Base-by-base conservation (phyloP, 305 asterid species). In the Rubia peregrina region DNA sequence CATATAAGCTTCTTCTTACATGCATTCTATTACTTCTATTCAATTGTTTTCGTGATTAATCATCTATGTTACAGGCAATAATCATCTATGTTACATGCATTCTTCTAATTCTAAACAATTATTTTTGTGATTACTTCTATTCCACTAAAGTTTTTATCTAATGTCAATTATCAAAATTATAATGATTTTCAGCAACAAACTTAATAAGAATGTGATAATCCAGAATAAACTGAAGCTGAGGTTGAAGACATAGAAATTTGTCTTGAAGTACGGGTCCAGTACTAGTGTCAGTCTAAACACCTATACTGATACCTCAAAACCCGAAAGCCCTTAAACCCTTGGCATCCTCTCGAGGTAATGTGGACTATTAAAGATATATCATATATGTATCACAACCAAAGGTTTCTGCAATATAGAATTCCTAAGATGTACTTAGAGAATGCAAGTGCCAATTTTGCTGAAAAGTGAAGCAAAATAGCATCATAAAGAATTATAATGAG, bases 201-300 rank as follows among this genome's bases (percentile, higher is more conserved):
- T 53, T 41, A 26, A 12, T 24, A 46, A 3, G n/a, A 0, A 2
- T 71, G 59, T 75, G 73, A 66, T 0, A 26, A 26, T 60, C 6
- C 84, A 90, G 98, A 96, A 94, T 67, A 94, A 91, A 82, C 80
- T 94, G 76, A 92, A 83, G 83, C 68, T 89, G 76, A 88, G 99
- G 83, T 84, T 94, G 70, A 94, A 88, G 82, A 91, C 87, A 64
- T 83, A 89, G 60, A 98, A 91, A 83, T 90, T 86, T 74, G 90
- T 89, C 30, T 44, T 93, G 68, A 89, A 78, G 80, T 71, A 82
- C 42, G 71, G 62, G 2, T 59, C 85, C 73, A 76, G 44, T 79
- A 69, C 78, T 67, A 74, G 73, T 17, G 30, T 19, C 63, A 81
- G 77, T 64, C 64, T 79, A 30, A 79, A 46, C 48, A n/a, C 59